A percentile compares a stretch with the other conserved stretches of the same genome.
Evolutionary conservation across 345 rosid genomes (phyloP).

Genomic region (Syzygium jambos): DNA sequence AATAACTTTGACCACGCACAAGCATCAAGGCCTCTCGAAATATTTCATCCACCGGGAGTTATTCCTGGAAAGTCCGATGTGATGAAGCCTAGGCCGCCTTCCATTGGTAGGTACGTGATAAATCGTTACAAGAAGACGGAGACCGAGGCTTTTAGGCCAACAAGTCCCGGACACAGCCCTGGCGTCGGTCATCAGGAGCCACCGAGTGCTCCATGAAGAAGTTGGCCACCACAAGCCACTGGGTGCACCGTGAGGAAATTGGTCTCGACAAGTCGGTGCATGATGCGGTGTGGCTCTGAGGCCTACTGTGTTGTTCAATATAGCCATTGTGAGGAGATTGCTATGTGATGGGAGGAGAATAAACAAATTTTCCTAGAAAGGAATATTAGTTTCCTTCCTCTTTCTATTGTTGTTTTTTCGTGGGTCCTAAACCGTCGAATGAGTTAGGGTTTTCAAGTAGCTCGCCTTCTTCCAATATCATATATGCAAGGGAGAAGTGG

Average conservation of each 20-base stretch:
- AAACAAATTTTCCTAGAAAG: background rate
- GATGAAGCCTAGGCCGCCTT: conserved; percentile 1
- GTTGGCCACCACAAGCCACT: background rate
- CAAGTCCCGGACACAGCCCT: conserved; percentile 8
- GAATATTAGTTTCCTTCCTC: background rate
- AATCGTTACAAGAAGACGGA: conserved; percentile 2
- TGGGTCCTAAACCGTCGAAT: background rate
- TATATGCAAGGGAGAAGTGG: background rate
- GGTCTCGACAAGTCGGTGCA: background rate
- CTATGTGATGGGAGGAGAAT: background rate
- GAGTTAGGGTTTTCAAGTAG: background rate
- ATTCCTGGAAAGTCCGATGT: background rate
- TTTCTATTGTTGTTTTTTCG: background rate
- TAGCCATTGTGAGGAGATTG: background rate
- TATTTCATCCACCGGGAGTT: background rate
- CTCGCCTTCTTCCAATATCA: background rate
- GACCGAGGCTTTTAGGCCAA: conserved; percentile 8
- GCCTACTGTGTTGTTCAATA: background rate
- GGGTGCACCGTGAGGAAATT: background rate
- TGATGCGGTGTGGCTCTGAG: background rate
- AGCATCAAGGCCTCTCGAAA: background rate
- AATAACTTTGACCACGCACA: background rate
- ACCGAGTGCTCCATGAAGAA: background rate
- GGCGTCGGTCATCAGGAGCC: conserved; percentile 3
- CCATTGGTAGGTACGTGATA: background rate